Evolutionary conservation across 1,284 basidiomycete species (phyloP).

Genomic region (Pulchroboletus neoregius): DNA sequence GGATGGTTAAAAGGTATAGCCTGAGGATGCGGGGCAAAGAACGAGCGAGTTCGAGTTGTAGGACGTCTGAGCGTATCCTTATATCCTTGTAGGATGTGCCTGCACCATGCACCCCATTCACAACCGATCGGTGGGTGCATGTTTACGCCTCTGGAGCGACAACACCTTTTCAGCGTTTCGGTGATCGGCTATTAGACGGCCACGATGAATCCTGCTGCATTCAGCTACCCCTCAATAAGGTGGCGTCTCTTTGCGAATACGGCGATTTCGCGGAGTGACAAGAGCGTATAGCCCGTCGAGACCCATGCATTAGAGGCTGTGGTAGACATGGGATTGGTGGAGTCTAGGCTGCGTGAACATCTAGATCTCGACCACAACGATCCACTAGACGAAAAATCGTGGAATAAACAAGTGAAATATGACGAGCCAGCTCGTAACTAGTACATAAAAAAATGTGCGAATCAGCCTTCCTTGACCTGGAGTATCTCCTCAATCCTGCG

Average conservation of each 20-base stretch:
- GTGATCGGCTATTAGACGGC: slow-evolving; percentile 27
- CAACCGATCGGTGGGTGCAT: slow-evolving; percentile 15
- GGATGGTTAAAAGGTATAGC: too few relatives aligned
- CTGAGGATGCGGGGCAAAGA: too few relatives aligned
- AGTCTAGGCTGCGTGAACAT: slow-evolving; percentile 1
- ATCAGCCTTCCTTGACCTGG: slow-evolving; percentile 32
- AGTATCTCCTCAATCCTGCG: slow-evolving; percentile 35
- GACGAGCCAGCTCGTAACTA: slow-evolving; percentile 26
- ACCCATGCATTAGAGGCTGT: slow-evolving; percentile 1
- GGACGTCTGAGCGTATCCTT: slow-evolving; percentile 6
- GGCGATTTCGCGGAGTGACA: slow-evolving; percentile 19
- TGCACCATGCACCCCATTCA: slow-evolving; percentile 16
- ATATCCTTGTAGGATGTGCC: slow-evolving; percentile 15
- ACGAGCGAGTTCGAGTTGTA: too few relatives aligned
- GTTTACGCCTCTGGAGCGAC: slow-evolving; percentile 10
- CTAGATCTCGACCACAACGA: slow-evolving; percentile 18
- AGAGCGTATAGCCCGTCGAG: slow-evolving; percentile 1
- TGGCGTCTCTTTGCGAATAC: slow-evolving; percentile 12
- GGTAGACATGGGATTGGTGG: slow-evolving; percentile 4
- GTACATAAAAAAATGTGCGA: slow-evolving; percentile 27
- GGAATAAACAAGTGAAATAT: slow-evolving; percentile 15
- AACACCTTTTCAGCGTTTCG: slow-evolving; percentile 22
- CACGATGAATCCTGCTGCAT: slow-evolving; percentile 31
- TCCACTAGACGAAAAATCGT: background rate
- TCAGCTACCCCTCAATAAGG: too few relatives aligned